Conservation (phyloP, 2,329 filamentous ascomycete genomes). For the Fusarium sp. region DNA sequence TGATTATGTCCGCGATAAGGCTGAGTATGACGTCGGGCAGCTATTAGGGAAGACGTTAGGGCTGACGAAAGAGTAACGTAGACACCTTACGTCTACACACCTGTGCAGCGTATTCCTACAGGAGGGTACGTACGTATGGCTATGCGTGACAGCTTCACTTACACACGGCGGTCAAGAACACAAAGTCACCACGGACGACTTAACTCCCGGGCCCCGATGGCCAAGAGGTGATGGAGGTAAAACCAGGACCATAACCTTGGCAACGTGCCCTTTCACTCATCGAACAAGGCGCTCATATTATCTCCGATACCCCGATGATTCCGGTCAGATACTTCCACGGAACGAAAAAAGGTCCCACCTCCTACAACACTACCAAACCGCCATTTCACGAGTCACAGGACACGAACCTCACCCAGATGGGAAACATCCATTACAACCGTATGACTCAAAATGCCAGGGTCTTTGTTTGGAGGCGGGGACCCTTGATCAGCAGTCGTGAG, state of each 20-base stretch:
- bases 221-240: background rate
- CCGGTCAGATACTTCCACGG: background rate
- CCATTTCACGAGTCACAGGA: conserved; percentile 23
- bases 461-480: background rate
- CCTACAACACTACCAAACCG: background rate
- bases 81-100: background rate
- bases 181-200: background rate
- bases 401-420: background rate
- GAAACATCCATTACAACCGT: background rate
- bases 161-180: background rate
- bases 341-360: conserved; percentile 1
- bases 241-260: conserved; percentile 17
- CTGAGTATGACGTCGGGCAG: conserved; percentile 15
- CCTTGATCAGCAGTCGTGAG: background rate
- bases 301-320: conserved; percentile 28
- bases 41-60: conserved; percentile 3
- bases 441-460: conserved; percentile 21
- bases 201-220: background rate
- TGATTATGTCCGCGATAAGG: conserved; percentile 11
- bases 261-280: conserved; percentile 3
- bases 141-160: background rate
- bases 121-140: background rate
- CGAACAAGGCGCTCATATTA: background rate
- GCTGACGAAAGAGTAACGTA: conserved; percentile 11
- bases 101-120: background rate